Conservation (phyloP, 1,284 basidiomycete species). For the Papiliotrema laurentii region DNA sequence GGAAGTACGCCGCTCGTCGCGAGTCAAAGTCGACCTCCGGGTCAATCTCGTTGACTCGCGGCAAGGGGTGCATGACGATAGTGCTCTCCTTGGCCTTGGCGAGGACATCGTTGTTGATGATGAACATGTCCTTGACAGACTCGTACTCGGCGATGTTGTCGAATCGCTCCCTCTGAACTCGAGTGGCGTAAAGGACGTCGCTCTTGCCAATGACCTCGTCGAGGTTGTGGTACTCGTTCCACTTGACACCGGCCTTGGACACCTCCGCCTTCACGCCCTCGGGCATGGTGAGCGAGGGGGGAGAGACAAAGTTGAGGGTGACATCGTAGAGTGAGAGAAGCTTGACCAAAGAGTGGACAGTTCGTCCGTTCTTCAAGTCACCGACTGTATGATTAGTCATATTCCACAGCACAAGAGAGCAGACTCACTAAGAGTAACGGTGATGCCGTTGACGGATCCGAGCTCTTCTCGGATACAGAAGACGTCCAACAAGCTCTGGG, state of each 20-base stretch:
- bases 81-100: slow-evolving; percentile 89
- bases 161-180: slow-evolving; percentile 95
- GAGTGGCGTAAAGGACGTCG: slow-evolving; percentile 96
- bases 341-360: slow-evolving; percentile 92
- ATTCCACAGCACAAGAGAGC: not conserved
- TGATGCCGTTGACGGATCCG: slow-evolving; percentile 94
- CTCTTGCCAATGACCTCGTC: slow-evolving; percentile 88
- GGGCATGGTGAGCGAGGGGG: slow-evolving; percentile 87
- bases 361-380: slow-evolving; percentile 97
- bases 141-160: slow-evolving; percentile 76
- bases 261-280: slow-evolving; percentile 75
- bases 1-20: slow-evolving; percentile 91
- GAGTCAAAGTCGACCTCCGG: slow-evolving; percentile 97
- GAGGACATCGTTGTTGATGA: slow-evolving; percentile 89
- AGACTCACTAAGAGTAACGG: slow-evolving; percentile 67
- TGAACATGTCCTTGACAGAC: slow-evolving; percentile 85
- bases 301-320: slow-evolving; percentile 93
- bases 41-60: slow-evolving; percentile 93
- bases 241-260: slow-evolving; percentile 72
- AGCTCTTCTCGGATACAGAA: slow-evolving; percentile 98
- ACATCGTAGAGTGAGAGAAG: slow-evolving; percentile 87
- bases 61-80: slow-evolving; percentile 98
- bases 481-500: slow-evolving; percentile 89
- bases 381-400: slow-evolving; percentile 56
- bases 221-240: slow-evolving; percentile 75